Percentiles rank a stretch among this genome's conserved stretches.
Conservation (phyloP, 1,139 yeast genomes). For the Taphrina pruni region DNA sequence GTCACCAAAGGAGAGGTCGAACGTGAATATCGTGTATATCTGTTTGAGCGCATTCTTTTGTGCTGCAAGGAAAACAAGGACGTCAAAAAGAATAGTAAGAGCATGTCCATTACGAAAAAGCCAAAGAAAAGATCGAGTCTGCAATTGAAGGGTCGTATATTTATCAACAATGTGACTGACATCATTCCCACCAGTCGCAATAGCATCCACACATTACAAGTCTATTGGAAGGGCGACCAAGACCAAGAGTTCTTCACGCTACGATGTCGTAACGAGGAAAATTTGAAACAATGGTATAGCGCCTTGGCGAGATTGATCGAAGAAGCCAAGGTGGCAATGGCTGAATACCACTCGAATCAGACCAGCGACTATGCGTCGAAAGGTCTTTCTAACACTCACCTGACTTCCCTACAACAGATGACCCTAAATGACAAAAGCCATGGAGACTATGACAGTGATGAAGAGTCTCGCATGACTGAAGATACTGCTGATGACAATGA, state of each 20-base stretch:
- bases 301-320: constrained; percentile 42
- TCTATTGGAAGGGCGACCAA: constrained; percentile 45
- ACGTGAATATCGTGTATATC: constrained; percentile 84
- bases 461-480: constrained; percentile 31
- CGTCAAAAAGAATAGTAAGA: constrained; percentile 39
- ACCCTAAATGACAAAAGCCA: constrained; percentile 16
- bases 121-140: constrained; percentile 47
- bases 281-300: constrained; percentile 47
- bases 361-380: constrained; percentile 8
- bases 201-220: constrained; percentile 44
- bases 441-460: constrained; percentile 38
- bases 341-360: constrained; percentile 29
- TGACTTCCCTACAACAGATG: constrained; percentile 28
- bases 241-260: constrained; percentile 46
- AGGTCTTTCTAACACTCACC: constrained; percentile 35
- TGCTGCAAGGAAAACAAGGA: constrained; percentile 65
- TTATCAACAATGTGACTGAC: constrained; percentile 53
- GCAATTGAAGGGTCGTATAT: constrained; percentile 55
- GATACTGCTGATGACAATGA: constrained; percentile 37
- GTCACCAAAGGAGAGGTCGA: constrained; percentile 78
- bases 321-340: constrained; percentile 22
- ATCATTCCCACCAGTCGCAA: constrained; percentile 47
- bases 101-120: constrained; percentile 41
- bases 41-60: constrained; percentile 84
- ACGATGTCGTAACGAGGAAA: constrained; percentile 47